Evolutionary conservation across 2,329 filamentous ascomycete species (phyloP), one percentile per base, ranked within the genome.

Genomic region (Colletotrichum truncatum): DNA sequence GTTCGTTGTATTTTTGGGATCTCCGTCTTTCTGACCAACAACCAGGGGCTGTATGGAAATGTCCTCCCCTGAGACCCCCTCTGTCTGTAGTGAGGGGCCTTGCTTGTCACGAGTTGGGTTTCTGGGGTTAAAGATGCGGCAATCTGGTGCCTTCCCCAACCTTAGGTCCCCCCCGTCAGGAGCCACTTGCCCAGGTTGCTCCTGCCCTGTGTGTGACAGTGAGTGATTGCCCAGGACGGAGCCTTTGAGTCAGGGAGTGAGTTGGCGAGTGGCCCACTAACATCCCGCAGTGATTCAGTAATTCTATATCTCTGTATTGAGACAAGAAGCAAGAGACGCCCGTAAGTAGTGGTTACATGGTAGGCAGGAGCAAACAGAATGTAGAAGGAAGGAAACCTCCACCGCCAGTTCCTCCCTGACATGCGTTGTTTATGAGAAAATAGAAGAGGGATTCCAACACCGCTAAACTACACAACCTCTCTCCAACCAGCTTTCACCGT

Each of bases 151-250:
- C 39, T 64, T 49, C 32, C 41, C 62, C 62, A 60, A 53, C 45
- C 25, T 46, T 16, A 30, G 12, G 10, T 11, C 32, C 30, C 34
- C n/a, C n/a, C n/a, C 62, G 26, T 41, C 30, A 23, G 41, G 38
- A 53, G 28, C 30, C 51, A 21, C 23, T 39, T 54, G 25, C 14
- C 23, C 51, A 21, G 14, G 43, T 28, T 48, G 52, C 61, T 53
- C 60, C 21, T 48, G 52, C 61, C 46, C 60, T 16, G 46, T 64
- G 46, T 53, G 62, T 48, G 41, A 41, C 61, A 53, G 16, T 58
- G 34, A 51, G 49, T 51, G 43, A 63, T 43, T 49, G 28, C 7
- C 43, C 34, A n/a, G 53, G 11, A 63, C 28, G 32, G 23, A 34
- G 28, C 34, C 34, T 16, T 38, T 36, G 26, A 38, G 4, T 36